Evolutionary conservation across 441 rosid species (phyloP).

Genomic region (Aleurites moluccanus): DNA sequence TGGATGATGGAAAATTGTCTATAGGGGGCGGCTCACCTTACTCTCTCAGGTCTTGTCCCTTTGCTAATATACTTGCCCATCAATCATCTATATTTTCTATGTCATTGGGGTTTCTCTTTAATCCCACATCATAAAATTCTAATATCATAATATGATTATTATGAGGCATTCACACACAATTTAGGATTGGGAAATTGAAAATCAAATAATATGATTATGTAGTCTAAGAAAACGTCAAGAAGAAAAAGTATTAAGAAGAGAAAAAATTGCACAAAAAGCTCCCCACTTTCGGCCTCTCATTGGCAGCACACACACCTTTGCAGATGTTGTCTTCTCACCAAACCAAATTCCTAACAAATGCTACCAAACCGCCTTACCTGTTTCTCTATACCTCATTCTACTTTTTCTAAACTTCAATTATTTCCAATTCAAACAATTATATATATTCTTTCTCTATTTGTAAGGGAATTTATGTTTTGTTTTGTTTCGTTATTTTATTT

Average conservation of each 20-base stretch:
- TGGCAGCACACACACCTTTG: conserved; percentile 18
- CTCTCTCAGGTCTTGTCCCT: background rate
- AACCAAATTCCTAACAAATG: conserved; percentile 29
- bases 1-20: conserved; percentile 12
- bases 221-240: conserved; percentile 23
- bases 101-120: too few relatives aligned
- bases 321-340: conserved; percentile 42
- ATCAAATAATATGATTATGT: background rate
- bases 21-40: conserved; percentile 34
- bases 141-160: background rate
- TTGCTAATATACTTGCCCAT: conserved; percentile 1
- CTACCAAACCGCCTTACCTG: conserved; percentile 31
- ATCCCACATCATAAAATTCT: background rate
- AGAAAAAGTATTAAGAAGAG: conserved; percentile 4
- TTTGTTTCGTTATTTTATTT: too few relatives aligned
- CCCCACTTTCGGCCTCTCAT: conserved; percentile 31
- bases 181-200: background rate
- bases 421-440: background rate
- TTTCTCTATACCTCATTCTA: background rate
- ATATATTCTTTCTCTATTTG: background rate
- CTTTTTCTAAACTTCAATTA: background rate
- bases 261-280: conserved; percentile 1
- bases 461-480: background rate
- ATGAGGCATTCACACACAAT: background rate
- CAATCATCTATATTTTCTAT: conserved; percentile 15